A percentile compares a stretch with the other conserved stretches of the same genome.
phyloP scores from a whole-genome alignment of 106 monocot genomes.

The Acanthochlamys bracteata region DNA sequence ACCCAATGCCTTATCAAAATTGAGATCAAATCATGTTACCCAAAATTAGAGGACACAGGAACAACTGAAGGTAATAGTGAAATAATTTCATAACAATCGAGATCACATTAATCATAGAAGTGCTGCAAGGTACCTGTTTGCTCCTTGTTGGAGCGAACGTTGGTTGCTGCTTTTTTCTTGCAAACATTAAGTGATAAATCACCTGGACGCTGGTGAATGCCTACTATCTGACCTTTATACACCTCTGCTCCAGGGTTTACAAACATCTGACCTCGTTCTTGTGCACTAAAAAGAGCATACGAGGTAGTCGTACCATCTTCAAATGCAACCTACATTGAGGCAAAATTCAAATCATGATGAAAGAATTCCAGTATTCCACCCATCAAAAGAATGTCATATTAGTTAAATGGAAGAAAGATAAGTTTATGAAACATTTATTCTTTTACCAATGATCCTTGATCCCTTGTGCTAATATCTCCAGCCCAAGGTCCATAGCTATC shows the following conservation, averaged over 20 bases:
- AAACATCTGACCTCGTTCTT: conserved; percentile 97
- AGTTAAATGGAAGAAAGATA: no score
- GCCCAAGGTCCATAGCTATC: conserved; percentile 93
- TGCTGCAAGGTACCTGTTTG: conserved; percentile 46
- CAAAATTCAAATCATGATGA: no score
- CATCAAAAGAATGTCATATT: no score
- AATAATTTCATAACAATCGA: not conserved
- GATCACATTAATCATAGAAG: not conserved
- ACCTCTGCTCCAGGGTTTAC: conserved; percentile 65
- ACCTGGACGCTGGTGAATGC: conserved; percentile 91
- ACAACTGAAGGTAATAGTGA: not conserved
- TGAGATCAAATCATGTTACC: no score
- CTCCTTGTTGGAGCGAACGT: conserved; percentile 95
- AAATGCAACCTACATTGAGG: conserved; percentile 64
- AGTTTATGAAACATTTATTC: no score
- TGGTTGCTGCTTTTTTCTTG: conserved; percentile 98
- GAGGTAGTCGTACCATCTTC: conserved; percentile 89
- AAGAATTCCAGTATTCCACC: no score
- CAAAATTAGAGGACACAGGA: not conserved
- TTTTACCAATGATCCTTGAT: conserved; percentile 96
- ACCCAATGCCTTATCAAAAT: no score
- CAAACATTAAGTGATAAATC: conserved; percentile 94
- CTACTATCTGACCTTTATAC: conserved; percentile 95
- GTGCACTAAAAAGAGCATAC: conserved; percentile 82
- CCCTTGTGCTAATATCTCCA: conserved; percentile 86